Conservation (phyloP, 2,329 filamentous ascomycete species). For the Aspergillus ochraceoroseus region DNA sequence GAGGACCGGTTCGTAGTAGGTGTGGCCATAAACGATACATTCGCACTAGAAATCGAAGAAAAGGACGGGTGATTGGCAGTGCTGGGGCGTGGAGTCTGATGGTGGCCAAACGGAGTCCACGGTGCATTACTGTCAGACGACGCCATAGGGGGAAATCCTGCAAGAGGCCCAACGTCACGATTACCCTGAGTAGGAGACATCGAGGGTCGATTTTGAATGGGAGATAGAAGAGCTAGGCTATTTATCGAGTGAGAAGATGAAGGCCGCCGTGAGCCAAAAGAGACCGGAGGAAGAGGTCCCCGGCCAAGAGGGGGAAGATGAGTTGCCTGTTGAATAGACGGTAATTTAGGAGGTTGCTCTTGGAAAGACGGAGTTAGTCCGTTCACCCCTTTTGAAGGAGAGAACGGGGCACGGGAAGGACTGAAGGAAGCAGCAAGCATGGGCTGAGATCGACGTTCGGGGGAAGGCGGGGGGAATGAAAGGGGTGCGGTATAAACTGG, state of each 20-base stretch:
- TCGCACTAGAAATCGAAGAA: conserved; percentile 29
- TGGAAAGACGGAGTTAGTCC: conserved; percentile 25
- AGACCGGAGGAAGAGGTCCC: conserved; percentile 19
- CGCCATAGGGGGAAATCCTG: conserved; percentile 38
- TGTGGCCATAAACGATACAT: conserved; percentile 34
- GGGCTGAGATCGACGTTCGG: conserved; percentile 30
- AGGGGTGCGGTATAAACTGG: too few relatives aligned
- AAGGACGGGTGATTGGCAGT: conserved; percentile 26
- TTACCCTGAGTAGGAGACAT: conserved; percentile 50
- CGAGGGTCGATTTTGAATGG: conserved; percentile 44
- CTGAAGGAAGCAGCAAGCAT: conserved; percentile 23
- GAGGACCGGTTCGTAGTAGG: conserved; percentile 34
- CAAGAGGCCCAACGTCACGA: conserved; percentile 45
- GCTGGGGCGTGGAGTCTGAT: conserved; percentile 30
- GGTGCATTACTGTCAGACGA: conserved; percentile 29
- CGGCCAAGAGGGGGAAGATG: conserved; percentile 29
- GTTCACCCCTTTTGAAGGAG: conserved; percentile 32
- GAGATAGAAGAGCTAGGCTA: conserved; percentile 34
- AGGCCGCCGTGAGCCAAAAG: conserved; percentile 38
- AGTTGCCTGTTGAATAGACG: conserved; percentile 27
- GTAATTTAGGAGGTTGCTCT: conserved; percentile 25
- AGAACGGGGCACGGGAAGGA: conserved; percentile 31
- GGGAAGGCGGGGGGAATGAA: conserved; percentile 24
- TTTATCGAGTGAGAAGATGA: conserved; percentile 41
- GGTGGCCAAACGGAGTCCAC: conserved; percentile 33